These are phyloP conservation scores for Geoglossum glabrum DNA, from an alignment of 495 filamentous ascomycete genomes.

Conservation along the genomic window DNA sequence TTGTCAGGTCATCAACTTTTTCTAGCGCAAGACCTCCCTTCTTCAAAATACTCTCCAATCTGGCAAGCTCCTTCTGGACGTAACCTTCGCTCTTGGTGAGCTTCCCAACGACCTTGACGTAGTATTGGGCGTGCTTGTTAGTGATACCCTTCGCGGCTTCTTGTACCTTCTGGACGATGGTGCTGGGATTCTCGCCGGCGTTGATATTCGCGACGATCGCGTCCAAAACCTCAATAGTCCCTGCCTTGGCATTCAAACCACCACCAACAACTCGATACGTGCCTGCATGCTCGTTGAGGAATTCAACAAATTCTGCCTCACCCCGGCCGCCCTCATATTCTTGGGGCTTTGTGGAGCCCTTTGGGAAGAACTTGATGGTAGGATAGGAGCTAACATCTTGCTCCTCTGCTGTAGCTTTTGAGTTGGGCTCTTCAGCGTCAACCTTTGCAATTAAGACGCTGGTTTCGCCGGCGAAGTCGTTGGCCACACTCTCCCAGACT, in stretches of 20 bases:
- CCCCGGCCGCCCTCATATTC: conserved; percentile 59
- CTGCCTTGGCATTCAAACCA: conserved; percentile 56
- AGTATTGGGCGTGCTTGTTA: conserved; percentile 84
- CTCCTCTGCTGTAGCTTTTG: conserved; percentile 53
- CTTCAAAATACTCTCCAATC: conserved; percentile 56
- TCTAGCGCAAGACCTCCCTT: conserved; percentile 71
- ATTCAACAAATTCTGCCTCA: conserved; percentile 57
- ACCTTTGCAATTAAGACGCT: conserved; percentile 80
- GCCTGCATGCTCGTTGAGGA: conserved; percentile 75
- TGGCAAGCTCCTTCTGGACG: conserved; percentile 65
- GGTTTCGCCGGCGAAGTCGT: conserved; percentile 58
- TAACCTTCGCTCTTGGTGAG: conserved; percentile 53
- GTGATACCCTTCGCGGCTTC: conserved; percentile 45
- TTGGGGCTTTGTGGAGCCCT: conserved; percentile 53
- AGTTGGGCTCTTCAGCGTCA: conserved; percentile 71
- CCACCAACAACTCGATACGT: conserved; percentile 74
- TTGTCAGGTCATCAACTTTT: conserved; percentile 78
- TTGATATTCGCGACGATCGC: conserved; percentile 46
- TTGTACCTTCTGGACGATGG: conserved; percentile 42
- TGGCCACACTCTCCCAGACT: conserved; percentile 70
- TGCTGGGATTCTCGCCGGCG: conserved; percentile 34
- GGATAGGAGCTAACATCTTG: conserved; percentile 75
- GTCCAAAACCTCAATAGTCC: conserved; percentile 64
- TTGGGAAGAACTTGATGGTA: conserved; percentile 95
- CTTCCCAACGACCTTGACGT: conserved; percentile 78